These are phyloP conservation scores for Xylariaceae sp. DNA, from an alignment of 2,329 filamentous ascomycete genomes.

Conservation along the genomic window DNA sequence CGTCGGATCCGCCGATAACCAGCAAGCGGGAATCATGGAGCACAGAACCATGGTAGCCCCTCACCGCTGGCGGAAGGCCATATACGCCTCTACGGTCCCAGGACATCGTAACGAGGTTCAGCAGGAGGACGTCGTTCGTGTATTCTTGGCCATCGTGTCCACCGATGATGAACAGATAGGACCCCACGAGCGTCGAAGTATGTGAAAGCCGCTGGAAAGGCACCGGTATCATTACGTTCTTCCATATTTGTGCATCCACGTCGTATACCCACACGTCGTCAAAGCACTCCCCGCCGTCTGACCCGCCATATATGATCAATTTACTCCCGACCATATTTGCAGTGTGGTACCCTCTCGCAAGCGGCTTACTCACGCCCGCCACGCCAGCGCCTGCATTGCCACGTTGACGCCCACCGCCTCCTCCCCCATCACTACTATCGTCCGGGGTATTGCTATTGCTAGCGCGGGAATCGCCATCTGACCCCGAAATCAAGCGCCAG, in stretches of 20 bases:
- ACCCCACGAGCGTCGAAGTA: conserved; percentile 65
- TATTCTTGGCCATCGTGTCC: conserved; percentile 69
- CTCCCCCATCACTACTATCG: conserved; percentile 14
- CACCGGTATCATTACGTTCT: conserved; percentile 53
- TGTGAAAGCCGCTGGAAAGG: conserved; percentile 64
- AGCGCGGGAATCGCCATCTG: conserved; percentile 17
- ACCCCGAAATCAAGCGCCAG: conserved; percentile 60
- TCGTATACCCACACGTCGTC: conserved; percentile 72
- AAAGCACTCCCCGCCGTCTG: conserved; percentile 68
- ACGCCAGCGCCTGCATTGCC: too few relatives aligned
- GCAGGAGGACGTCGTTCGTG: conserved; percentile 62
- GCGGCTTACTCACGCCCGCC: conserved; percentile 42
- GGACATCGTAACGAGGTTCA: conserved; percentile 70
- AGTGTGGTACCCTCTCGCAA: conserved; percentile 66
- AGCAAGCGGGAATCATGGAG: conserved; percentile 63
- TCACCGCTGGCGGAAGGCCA: conserved; percentile 56
- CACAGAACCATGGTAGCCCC: conserved; percentile 64
- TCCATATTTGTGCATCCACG: conserved; percentile 59
- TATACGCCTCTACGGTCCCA: conserved; percentile 66
- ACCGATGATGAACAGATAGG: conserved; percentile 66
- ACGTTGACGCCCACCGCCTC: too few relatives aligned
- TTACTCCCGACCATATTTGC: conserved; percentile 71
- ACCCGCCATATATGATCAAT: conserved; percentile 67
- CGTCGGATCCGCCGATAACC: conserved; percentile 65
- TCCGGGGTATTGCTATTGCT: conserved; percentile 6